Base-by-base conservation (phyloP, 805 yeast genomes). In the Hanseniaspora thailandica region DNA sequence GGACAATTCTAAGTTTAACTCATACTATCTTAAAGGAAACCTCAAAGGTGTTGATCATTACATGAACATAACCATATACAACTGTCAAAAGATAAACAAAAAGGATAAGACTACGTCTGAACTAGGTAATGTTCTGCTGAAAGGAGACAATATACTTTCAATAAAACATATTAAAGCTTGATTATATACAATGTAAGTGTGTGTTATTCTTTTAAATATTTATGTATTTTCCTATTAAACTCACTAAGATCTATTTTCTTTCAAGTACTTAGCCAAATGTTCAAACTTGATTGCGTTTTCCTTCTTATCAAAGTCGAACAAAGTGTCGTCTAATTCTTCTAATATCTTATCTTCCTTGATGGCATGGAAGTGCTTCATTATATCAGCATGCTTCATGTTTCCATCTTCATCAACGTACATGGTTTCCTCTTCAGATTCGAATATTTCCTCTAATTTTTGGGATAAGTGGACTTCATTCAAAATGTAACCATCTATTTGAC, bases 31-130 rank as follows among this genome's bases (percentile, higher is more conserved):
- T 1, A 85, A 84, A 60, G 98, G 98, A 1, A 77, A 75, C 56
- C 81, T 93, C 30, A 74, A 82, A 56, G 99, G 99, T 1, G 90
- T 94, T 67, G 99, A 93, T 67, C 98, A 94, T 70, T 90, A 89
- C 63, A 94, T 93, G 98, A 93, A 93, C 64, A 69, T 81, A 17
- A 84, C 80, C 4, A 68, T 81, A 22, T 81, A 77, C 33, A 76
- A 77, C 47, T 83, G 84, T 0, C 61, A 65, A 12, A 96, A 94
- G 60, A 71, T 90, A 5, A 59, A 55, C 2, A 56, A 63, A 26
- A 59, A 61, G 13, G 76, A 78, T 26, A 67, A 69, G n/a, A 19
- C 17, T 12, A 5, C 40, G 4, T 25, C 31, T 5, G 28, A 25
- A 4, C 62, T 86, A 55, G 96, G 96, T 1, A 72, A 84, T 55